Conservation (phyloP, 345 rosid species). For the Moricandia moricandioides region DNA sequence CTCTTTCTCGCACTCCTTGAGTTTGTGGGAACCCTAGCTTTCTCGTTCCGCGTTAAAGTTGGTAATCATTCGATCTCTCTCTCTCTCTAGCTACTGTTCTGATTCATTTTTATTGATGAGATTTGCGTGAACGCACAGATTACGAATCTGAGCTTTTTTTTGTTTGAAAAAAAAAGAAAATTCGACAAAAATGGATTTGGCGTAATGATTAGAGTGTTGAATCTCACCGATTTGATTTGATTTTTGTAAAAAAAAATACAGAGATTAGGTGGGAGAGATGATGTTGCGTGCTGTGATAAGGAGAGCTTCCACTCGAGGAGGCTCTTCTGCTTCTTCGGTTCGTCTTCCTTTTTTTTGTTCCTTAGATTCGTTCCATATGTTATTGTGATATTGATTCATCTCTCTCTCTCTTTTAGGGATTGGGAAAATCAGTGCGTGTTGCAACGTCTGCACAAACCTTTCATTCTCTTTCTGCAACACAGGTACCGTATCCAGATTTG, state of each 20-base stretch:
- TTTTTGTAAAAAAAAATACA: neutral
- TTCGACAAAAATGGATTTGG: conserved; percentile 3
- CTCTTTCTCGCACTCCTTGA: neutral
- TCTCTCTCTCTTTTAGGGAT: conserved; percentile 38
- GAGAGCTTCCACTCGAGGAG: conserved; percentile 42
- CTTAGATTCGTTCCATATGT: neutral
- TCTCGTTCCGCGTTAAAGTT: conserved; percentile 34
- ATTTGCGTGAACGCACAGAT: neutral
- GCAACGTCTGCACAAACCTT: conserved; percentile 41
- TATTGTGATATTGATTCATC: neutral
- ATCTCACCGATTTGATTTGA: conserved; percentile 23
- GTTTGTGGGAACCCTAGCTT: conserved; percentile 37
- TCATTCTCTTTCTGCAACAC: conserved; percentile 41
- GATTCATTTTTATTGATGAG: neutral
- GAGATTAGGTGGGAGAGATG: conserved; percentile 38
- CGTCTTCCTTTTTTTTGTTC: conserved; percentile 3
- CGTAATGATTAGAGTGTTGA: neutral
- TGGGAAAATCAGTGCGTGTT: conserved; percentile 45
- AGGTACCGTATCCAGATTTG: conserved; percentile 34
- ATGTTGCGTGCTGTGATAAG: conserved; percentile 49
- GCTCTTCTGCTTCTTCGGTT: conserved; percentile 49
- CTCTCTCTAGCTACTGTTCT: conserved; percentile 1
- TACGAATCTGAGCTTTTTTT: conserved; percentile 28
- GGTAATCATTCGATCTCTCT: conserved; percentile 10
- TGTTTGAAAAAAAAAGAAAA: neutral